Evolutionary conservation across 345 rosid genomes (phyloP), one percentile per base, ranked within the genome.

Genomic region (Sisymbrium irio): DNA sequence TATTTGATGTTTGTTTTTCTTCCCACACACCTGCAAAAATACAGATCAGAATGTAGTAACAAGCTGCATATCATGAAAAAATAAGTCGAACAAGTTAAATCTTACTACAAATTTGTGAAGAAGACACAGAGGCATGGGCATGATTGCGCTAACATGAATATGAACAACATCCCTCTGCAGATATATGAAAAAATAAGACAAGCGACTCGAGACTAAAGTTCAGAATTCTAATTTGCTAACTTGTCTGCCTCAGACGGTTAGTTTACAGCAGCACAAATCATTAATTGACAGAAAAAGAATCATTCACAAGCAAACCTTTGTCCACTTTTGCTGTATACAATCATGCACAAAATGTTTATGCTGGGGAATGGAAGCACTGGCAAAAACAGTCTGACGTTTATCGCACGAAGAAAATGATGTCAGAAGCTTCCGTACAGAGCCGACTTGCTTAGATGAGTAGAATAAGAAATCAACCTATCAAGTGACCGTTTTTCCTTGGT

Each of bases 301-400:
- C 19, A 72, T 70, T 30, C 32, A 55, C 36, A 27, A 44, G 65
- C 75, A 69, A 72, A 93, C 97, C 96, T 88, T 91, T 69, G 93
- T 94, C 98, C 98, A 94, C 69, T 94, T 91, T 78, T 89, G 97
- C 70, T 89, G 98, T 47, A 91, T 79, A 73, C 97, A 91, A 49
- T 91, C 96, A 70, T 87, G 83, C 41, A 91, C 58, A 78, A 94
- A 94, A 76, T 91, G 81, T 30, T 84, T 85, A 69, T 91, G 97
- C 76, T 94, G 97, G 47, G 97, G 98, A 54, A 91, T 87, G 73
- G 98, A 94, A 61, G 98, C 98, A 80, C 98, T 88, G 22, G 95
- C 95, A 67, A 94, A 87, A 80, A 94, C 80, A 5, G 95, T 94
- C 82, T 87, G 98, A 49, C 93, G 96, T 77, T 67, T 79, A 65